Evolutionary conservation across 805 yeast species (phyloP).

Genomic region (Geotrichum ghanense): DNA sequence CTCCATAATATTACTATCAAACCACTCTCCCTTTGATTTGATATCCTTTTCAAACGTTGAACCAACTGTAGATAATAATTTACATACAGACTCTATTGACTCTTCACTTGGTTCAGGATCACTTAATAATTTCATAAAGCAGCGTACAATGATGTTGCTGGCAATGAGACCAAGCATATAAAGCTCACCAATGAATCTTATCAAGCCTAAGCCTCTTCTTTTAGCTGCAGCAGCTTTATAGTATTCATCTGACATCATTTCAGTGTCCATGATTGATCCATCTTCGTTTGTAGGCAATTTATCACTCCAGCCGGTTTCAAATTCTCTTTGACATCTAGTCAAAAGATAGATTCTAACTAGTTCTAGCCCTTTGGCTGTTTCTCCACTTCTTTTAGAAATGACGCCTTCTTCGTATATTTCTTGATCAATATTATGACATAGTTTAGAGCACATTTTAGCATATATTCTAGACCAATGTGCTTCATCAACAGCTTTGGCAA

Average conservation of each 20-base stretch:
- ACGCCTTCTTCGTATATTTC: not conserved
- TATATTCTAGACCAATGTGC: constrained; percentile 1
- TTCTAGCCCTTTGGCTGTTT: not conserved
- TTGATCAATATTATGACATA: not conserved
- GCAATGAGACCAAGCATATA: constrained; percentile 1
- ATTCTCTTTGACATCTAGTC: not conserved
- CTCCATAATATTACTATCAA: not conserved
- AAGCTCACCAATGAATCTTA: not conserved
- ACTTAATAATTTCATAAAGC: not conserved
- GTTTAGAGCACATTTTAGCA: not conserved
- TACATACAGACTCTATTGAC: not conserved
- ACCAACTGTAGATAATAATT: not conserved
- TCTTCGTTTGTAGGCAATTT: not conserved
- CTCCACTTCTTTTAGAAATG: not conserved
- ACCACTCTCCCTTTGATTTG: not conserved
- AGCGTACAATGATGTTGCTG: not conserved
- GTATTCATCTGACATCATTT: not conserved
- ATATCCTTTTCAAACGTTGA: not conserved
- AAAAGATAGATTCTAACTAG: not conserved
- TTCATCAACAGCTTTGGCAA: not conserved
- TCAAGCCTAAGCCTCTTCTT: not conserved
- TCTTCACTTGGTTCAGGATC: not conserved
- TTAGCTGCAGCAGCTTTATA: not conserved
- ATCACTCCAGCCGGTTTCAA: constrained; percentile 1
- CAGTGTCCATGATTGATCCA: constrained; percentile 1